Evolutionary conservation across 352 stramenopile species (phyloP), one percentile per base, ranked within the genome.

Genomic region (Phytophthora rubi): DNA sequence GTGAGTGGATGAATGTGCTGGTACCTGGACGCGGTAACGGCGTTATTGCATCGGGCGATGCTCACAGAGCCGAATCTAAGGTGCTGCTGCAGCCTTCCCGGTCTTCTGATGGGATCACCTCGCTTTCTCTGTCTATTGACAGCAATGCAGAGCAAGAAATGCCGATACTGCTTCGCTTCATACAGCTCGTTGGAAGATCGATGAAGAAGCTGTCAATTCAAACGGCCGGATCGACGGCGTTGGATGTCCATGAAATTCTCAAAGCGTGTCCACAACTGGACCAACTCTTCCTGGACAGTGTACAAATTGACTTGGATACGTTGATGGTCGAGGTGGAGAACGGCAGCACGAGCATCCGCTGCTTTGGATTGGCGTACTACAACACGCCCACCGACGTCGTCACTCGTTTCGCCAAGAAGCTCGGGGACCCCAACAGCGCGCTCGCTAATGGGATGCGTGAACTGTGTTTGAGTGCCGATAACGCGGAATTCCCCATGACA

Each of bases 11-110:
- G 4, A 71, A 82, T 18, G 60, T 81, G 8, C 42, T 82, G 6
- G 57, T 85, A 6, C 77, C 77, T 18, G 75, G 77, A 15, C 68
- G 59, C 44, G 75, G 62, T 1, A 75, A 70, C 32, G 75, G 75
- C 4, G 55, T 73, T 30, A 59, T 82, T 48, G 55, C 48, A 2
- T 58, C 60, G 16, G 33, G 62, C 16, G 10, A 54, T 16, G 37
- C 57, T 39, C 39, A 16, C 7, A 69, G 26, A 56, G 6, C 35
- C 35, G n/a, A 53, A 13, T 18, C 6, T 21, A 15, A 60, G 33
- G 6, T 4, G 8, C 63, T 21, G 37, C 18, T 9, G 4, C 57
- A 59, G 13, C 53, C 64, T 18, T 15, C 9, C 35, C 54, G 37
- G 18, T 7, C 53, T 57, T 10, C 28, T 23, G n/a, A 33, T 13